These are phyloP conservation scores for Abelmoschus esculentus DNA, from an alignment of 345 rosid species.

Conservation along the genomic window DNA sequence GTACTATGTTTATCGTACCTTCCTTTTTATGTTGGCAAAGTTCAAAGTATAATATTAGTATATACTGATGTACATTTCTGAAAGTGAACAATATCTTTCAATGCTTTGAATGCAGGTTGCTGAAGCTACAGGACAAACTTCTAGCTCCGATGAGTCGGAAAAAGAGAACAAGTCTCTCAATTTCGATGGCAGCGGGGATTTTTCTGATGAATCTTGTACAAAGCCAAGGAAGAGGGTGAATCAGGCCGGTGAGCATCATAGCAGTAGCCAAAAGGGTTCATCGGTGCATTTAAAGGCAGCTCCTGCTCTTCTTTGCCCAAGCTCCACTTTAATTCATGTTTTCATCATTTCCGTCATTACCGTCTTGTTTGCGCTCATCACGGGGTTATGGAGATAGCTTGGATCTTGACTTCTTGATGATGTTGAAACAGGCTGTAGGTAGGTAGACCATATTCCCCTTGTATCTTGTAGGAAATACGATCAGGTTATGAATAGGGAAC, in stretches of 20 bases:
- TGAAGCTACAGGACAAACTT: conserved; percentile 5
- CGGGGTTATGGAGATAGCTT: conserved; percentile 16
- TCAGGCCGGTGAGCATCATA: neutral
- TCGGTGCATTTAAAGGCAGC: neutral
- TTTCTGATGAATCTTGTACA: conserved; percentile 12
- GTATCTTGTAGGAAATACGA: neutral
- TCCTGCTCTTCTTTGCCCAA: neutral
- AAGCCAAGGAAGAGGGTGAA: conserved; percentile 25
- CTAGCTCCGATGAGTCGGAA: neutral
- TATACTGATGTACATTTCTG: neutral
- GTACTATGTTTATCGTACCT: neutral
- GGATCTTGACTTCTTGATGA: neutral
- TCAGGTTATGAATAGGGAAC: neutral
- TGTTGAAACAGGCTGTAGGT: neutral
- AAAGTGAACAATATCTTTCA: neutral
- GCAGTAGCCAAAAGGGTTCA: conserved; percentile 7
- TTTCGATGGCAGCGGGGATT: conserved; percentile 12
- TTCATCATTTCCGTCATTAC: conserved; percentile 16
- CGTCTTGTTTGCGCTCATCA: conserved; percentile 1
- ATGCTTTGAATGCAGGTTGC: conserved; percentile 24
- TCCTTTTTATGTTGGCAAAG: neutral
- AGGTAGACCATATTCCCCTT: neutral
- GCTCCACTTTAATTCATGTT: conserved; percentile 3
- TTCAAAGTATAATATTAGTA: neutral
- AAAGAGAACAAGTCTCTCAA: conserved; percentile 7